These are phyloP conservation scores for Clavispora santaluciae DNA, from an alignment of 805 yeast species.

Conservation along the genomic window DNA sequence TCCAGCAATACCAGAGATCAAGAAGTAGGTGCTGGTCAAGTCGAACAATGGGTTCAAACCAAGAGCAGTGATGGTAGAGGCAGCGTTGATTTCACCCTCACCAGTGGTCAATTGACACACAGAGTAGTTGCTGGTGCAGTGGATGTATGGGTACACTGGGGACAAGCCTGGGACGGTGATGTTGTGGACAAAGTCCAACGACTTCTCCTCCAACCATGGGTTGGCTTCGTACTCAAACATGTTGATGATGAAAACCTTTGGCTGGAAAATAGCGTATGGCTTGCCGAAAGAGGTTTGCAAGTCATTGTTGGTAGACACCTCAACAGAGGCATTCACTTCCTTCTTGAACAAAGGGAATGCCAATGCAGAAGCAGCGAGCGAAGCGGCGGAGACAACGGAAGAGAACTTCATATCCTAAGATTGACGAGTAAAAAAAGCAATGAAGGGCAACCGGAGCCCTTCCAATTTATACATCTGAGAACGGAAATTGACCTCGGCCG, in stretches of 20 bases:
- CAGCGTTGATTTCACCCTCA: conserved; percentile 67
- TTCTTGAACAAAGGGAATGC: conserved; percentile 16
- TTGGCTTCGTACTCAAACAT: conserved; percentile 51
- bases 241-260: conserved; percentile 51
- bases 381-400: conserved; percentile 11
- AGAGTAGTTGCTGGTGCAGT: conserved; percentile 49
- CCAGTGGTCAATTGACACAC: conserved; percentile 65
- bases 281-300: conserved; percentile 23
- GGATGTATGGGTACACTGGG: conserved; percentile 52
- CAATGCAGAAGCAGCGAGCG: conserved; percentile 10
- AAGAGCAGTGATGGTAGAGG: conserved; percentile 52
- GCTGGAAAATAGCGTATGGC: conserved; percentile 38
- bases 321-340: conserved; percentile 11
- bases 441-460: too few species aligned
- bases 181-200: conserved; percentile 46
- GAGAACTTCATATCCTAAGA: conserved; percentile 16
- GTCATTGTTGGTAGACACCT: conserved; percentile 11
- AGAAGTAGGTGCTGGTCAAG: conserved; percentile 54
- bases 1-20: conserved; percentile 65
- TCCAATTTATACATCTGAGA: background rate
- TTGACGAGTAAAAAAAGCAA: background rate
- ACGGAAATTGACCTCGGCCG: background rate
- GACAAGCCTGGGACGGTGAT: conserved; percentile 64
- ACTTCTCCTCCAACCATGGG: conserved; percentile 42
- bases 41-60: conserved; percentile 52